Evolutionary conservation across 495 filamentous ascomycete species (phyloP).

Genomic region (Xylaria longipes): DNA sequence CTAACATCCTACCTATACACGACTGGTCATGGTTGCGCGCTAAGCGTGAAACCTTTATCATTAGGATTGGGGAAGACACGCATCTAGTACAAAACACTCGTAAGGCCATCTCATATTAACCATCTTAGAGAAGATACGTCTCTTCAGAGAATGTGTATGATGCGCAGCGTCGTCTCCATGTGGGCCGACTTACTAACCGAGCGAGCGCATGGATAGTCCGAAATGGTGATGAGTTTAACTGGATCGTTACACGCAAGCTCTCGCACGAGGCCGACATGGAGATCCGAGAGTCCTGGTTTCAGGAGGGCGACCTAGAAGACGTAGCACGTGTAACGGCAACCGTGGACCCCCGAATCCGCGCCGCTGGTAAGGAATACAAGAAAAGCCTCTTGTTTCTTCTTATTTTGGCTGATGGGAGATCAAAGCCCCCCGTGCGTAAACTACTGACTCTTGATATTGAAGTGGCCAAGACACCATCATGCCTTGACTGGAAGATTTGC

Average conservation of each 20-base stretch:
- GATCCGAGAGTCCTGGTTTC: slow-evolving; percentile 58
- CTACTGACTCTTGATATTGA: neutral
- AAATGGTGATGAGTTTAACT: slow-evolving; percentile 58
- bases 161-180: neutral
- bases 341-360: slow-evolving; percentile 52
- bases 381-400: neutral
- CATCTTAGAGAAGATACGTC: neutral
- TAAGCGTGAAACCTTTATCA: neutral
- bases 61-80: slow-evolving; percentile 54
- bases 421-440: neutral
- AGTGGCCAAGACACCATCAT: slow-evolving; percentile 54
- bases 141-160: neutral
- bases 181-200: neutral
- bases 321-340: slow-evolving; percentile 45
- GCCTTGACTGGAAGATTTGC: slow-evolving; percentile 60
- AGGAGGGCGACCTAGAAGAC: slow-evolving; percentile 56
- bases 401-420: neutral
- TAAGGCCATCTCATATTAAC: neutral
- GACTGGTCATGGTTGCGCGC: neutral
- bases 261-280: slow-evolving; percentile 52
- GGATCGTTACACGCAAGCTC: slow-evolving; percentile 55
- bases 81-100: slow-evolving; percentile 56
- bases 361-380: slow-evolving; percentile 33
- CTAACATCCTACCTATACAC: neutral
- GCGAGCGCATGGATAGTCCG: slow-evolving; percentile 33